Conservation (phyloP, 2,329 filamentous ascomycete species). For the Emergomyces africanus region DNA sequence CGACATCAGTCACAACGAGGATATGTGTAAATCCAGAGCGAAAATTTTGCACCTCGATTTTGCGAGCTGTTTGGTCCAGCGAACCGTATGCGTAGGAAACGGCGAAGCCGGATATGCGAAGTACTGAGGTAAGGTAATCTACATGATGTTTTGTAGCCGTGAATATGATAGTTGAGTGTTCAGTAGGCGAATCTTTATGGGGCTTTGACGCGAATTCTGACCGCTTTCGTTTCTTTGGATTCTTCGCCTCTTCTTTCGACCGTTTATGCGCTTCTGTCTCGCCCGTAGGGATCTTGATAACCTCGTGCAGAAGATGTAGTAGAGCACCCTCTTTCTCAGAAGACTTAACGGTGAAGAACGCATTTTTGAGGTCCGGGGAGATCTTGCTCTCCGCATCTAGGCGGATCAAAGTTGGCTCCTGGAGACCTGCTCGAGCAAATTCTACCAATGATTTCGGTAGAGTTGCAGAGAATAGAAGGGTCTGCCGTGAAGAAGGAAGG, state of each 20-base stretch:
- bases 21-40: conserved; percentile 74
- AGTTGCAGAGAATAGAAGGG: conserved; percentile 87
- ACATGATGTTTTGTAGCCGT: conserved; percentile 94
- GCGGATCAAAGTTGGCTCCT: conserved; percentile 82
- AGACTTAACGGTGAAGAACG: conserved; percentile 87
- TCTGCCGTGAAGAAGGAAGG: conserved; percentile 72
- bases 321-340: conserved; percentile 89
- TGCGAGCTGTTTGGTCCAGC: conserved; percentile 83
- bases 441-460: conserved; percentile 89
- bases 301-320: conserved; percentile 74
- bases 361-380: conserved; percentile 87
- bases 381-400: conserved; percentile 92
- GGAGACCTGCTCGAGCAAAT: conserved; percentile 83
- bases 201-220: conserved; percentile 39
- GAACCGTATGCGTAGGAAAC: conserved; percentile 93
- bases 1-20: conserved; percentile 90
- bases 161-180: conserved; percentile 91
- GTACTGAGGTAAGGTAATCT: conserved; percentile 74
- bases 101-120: conserved; percentile 70
- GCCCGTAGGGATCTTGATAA: conserved; percentile 80
- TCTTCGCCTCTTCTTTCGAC: conserved; percentile 33
- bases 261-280: conserved; percentile 40
- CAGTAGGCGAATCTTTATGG: conserved; percentile 58
- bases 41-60: conserved; percentile 85
- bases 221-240: conserved; percentile 35